These are phyloP conservation scores for Crepidotus variabilis DNA, from an alignment of 768 basidiomycete genomes.

Conservation along the genomic window DNA sequence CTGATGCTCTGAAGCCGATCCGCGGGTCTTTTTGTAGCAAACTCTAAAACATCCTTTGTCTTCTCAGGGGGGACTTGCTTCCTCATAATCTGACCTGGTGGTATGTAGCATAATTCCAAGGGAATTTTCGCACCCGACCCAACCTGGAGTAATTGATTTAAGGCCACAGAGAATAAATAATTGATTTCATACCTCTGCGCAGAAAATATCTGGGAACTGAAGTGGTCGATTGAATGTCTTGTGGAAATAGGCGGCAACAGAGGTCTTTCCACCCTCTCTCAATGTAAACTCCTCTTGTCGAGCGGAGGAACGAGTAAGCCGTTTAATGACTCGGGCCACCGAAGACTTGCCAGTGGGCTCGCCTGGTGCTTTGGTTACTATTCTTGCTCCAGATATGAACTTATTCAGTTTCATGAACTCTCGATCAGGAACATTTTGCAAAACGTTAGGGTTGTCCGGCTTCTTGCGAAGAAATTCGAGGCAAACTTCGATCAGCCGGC, in stretches of 20 bases:
- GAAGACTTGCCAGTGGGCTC: conserved; percentile 22
- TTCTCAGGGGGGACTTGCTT: conserved; percentile 72
- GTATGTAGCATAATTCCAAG: conserved; percentile 62
- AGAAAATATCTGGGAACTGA: conserved; percentile 58
- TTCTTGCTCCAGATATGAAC: conserved; percentile 35
- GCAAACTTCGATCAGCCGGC: conserved; percentile 54
- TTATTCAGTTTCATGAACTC: conserved; percentile 41
- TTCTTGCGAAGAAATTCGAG: conserved; percentile 44
- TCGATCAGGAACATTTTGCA: conserved; percentile 52
- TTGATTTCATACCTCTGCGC: conserved; percentile 69
- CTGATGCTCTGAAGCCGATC: conserved; percentile 60
- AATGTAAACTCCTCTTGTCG: conserved; percentile 49
- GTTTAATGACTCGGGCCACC: conserved; percentile 60
- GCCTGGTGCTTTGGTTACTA: conserved; percentile 25
- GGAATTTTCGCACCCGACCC: conserved; percentile 64
- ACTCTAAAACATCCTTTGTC: conserved; percentile 62
- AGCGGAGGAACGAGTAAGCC: conserved; percentile 52
- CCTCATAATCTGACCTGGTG: conserved; percentile 67
- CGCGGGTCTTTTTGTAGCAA: conserved; percentile 62
- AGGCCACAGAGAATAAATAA: no score
- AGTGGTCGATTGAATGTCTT: conserved; percentile 49
- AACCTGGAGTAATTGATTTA: conserved; percentile 45
- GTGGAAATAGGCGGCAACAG: conserved; percentile 61
- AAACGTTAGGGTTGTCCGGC: conserved; percentile 13
- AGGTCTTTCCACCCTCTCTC: conserved; percentile 50